Base-by-base conservation (phyloP, 192 early-diverging fungal species). In the Coemansia sp. region DNA sequence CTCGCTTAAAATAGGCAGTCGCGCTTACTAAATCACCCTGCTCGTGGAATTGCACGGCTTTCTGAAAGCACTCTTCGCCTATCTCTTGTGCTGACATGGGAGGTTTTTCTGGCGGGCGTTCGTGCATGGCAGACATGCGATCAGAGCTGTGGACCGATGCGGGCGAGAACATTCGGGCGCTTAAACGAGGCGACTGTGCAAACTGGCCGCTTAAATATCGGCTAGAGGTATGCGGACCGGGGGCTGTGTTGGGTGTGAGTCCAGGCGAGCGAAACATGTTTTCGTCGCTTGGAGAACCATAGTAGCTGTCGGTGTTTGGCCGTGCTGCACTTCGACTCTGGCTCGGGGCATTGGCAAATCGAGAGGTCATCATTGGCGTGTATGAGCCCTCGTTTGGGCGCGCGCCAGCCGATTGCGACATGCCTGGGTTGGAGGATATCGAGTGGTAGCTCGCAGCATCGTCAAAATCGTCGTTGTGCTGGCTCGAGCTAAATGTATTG, bases 1-100 rank as follows among this genome's bases (percentile, higher is more conserved):
- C 89, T 17, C 85, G 83, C 40, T 86, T 79, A 69, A 88, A 89
- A 59, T 88, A 90, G 9, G 81, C 73, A 5, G 90, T 89, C 5
- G 90, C 89, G 54, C 88, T 89, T 44, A 82, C 86, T 11, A 91
- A 76, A 26, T 91, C 84, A 14, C 88, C 85, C 23, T 80, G 57
- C 50, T 91, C 90, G 64, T 91, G 90, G 54, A 69, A 89, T 40
- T 83, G 68, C 59, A 91, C 85, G 6, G 87, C 90, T 47, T 83
- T 75, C 34, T 86, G 83, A 46, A 91, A 79, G 56, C 75, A 88
- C 34, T 89, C 87, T 2, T 89, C 90, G 47, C 70, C 82, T 25
- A 65, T 58, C 51, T 74, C 80, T 46, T 72, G 63, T n/a, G 67
- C 64, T 7, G 73, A 57, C 58, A 58, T 17, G n/a, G 36, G 10